Conservation (phyloP, 768 basidiomycete genomes). For the Auriscalpium microsporum region DNA sequence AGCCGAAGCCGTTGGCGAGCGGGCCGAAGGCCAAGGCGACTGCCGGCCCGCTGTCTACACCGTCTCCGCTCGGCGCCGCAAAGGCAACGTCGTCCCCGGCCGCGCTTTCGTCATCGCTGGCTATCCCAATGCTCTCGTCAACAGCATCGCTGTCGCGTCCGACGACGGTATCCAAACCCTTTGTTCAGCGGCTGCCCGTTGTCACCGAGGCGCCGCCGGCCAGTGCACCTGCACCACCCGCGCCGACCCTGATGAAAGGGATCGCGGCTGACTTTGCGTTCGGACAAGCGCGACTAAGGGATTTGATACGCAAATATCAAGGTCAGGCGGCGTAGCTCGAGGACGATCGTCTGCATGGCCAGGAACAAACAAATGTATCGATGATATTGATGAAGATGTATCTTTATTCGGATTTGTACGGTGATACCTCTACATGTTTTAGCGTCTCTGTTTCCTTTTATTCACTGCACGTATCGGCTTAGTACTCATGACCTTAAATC, state of each 20-base stretch:
- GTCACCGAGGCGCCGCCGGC: background rate
- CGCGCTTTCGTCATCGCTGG: slow-evolving; percentile 58
- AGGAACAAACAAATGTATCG: background rate
- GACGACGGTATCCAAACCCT: slow-evolving; percentile 12
- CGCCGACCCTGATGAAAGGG: background rate
- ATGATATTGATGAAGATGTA: background rate
- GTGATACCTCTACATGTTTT: background rate
- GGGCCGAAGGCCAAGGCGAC: background rate
- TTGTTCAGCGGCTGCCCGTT: no score
- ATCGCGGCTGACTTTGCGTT: slow-evolving; percentile 49
- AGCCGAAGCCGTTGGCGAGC: slow-evolving; percentile 5
- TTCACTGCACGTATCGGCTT: no score
- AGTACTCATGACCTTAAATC: no score
- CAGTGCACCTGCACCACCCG: slow-evolving; percentile 1
- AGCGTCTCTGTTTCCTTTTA: background rate
- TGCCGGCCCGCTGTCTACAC: background rate
- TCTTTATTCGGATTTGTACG: background rate
- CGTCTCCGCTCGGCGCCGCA: slow-evolving; percentile 4
- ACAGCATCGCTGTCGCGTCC: slow-evolving; percentile 68
- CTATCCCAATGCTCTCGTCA: slow-evolving; percentile 62
- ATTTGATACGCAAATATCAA: slow-evolving; percentile 80
- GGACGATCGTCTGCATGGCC: background rate
- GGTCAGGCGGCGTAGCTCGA: slow-evolving; percentile 19
- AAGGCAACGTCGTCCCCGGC: slow-evolving; percentile 14
- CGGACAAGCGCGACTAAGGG: slow-evolving; percentile 67